These are phyloP conservation scores for Neopestalotiopsis clavispora DNA, from an alignment of 2,329 filamentous ascomycete genomes.

Conservation along the genomic window DNA sequence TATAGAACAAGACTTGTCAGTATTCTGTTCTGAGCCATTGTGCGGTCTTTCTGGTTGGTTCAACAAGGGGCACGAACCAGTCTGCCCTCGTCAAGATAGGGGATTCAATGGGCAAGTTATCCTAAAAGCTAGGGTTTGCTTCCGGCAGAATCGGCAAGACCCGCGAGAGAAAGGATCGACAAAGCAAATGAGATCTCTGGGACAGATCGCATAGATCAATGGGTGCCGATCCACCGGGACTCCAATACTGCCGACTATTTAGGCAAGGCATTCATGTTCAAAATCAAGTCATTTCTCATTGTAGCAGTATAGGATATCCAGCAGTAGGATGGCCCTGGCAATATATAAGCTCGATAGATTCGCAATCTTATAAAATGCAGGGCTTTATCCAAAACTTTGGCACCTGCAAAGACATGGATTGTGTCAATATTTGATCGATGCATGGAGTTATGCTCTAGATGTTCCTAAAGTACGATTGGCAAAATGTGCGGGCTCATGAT, in stretches of 20 bases:
- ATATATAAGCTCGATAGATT: background rate
- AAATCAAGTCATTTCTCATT: background rate
- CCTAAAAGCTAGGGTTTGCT: background rate
- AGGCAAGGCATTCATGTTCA: background rate
- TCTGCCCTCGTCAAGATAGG: background rate
- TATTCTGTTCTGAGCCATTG: too few relatives aligned
- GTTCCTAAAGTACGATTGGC: background rate
- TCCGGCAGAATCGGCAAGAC: background rate
- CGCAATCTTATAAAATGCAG: background rate
- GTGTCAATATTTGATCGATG: background rate
- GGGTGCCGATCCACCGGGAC: background rate
- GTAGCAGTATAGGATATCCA: background rate
- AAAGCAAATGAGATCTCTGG: slow-evolving; percentile 1
- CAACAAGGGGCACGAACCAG: too few relatives aligned
- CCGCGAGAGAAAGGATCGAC: background rate
- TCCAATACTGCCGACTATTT: background rate
- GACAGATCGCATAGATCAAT: background rate
- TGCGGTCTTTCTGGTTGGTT: too few relatives aligned
- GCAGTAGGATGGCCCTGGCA: background rate
- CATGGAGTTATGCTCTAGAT: background rate
- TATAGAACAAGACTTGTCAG: too few relatives aligned
- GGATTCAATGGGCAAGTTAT: background rate
- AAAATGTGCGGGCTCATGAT: background rate
- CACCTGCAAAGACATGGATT: background rate
- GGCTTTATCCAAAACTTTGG: background rate